Evolutionary conservation across 2,329 filamentous ascomycete genomes (phyloP).

Genomic region (Septoria linicola): DNA sequence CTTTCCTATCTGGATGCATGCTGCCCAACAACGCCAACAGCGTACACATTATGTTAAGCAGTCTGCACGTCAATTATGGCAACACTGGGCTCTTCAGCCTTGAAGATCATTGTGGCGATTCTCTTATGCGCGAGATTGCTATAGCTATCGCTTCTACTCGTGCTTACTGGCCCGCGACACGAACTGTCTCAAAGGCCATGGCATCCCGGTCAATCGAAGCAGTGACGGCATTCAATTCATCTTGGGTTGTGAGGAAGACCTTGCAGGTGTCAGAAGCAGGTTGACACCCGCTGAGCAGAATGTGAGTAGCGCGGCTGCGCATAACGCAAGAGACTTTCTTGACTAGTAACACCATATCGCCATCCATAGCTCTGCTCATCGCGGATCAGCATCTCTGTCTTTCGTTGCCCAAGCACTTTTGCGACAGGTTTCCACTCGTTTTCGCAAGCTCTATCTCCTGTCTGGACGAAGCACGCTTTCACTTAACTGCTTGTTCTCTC

Average conservation of each 20-base stretch:
- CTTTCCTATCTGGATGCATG: not conserved
- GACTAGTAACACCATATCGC: slow-evolving; percentile 6
- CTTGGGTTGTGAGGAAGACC: slow-evolving; percentile 13
- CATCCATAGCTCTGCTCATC: not conserved
- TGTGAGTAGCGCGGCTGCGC: too few species aligned
- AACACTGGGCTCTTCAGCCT: not conserved
- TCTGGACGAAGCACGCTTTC: not conserved
- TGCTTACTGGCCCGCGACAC: slow-evolving; percentile 3
- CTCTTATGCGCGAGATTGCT: slow-evolving; percentile 2
- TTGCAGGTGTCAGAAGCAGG: slow-evolving; percentile 13
- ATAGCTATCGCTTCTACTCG: not conserved
- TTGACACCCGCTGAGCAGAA: not conserved
- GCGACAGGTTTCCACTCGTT: not conserved
- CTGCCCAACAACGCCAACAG: not conserved
- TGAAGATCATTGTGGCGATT: not conserved
- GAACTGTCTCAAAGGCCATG: slow-evolving; percentile 10
- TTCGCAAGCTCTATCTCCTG: not conserved
- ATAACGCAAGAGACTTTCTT: not conserved
- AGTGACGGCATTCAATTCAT: slow-evolving; percentile 13
- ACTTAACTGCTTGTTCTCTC: not conserved
- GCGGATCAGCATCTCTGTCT: not conserved
- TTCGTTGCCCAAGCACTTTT: not conserved
- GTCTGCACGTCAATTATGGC: not conserved
- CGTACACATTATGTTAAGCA: not conserved
- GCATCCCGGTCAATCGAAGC: slow-evolving; percentile 7